Evolutionary conservation across 1,139 yeast genomes (phyloP).

Genomic region (Lodderomyces margitis): DNA sequence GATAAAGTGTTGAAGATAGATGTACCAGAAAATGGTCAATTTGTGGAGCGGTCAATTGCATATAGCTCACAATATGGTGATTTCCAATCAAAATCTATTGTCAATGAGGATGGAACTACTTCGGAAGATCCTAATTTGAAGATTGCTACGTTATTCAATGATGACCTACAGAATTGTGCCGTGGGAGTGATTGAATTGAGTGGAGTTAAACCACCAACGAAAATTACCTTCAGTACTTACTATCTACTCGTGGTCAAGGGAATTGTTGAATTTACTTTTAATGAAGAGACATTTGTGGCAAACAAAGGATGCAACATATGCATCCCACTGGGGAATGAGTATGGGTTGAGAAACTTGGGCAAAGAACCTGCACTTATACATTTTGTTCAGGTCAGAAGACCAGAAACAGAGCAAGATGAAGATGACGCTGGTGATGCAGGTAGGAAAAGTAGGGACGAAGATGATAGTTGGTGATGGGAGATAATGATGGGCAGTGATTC

Average conservation of each 20-base stretch:
- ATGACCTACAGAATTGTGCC: conserved; percentile 65
- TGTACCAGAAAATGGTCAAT: conserved; percentile 47
- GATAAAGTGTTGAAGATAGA: conserved; percentile 47
- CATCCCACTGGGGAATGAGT: conserved; percentile 74
- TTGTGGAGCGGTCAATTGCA: conserved; percentile 4
- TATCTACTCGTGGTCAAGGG: conserved; percentile 78
- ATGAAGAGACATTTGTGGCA: conserved; percentile 58
- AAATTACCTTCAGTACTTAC: conserved; percentile 66
- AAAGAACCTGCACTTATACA: conserved; percentile 59
- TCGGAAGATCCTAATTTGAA: conserved; percentile 41
- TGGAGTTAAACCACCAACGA: conserved; percentile 60
- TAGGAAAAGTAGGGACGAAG: conserved; percentile 1
- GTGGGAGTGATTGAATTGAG: conserved; percentile 76
- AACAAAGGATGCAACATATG: conserved; percentile 77
- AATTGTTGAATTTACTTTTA: conserved; percentile 62
- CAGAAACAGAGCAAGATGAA: conserved; percentile 13
- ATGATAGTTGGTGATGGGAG: too few relatives aligned
- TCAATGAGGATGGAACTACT: conserved; percentile 3
- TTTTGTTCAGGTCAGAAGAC: conserved; percentile 64
- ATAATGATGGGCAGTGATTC: conserved; percentile 6
- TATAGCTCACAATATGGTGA: conserved; percentile 1
- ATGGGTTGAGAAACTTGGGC: conserved; percentile 62
- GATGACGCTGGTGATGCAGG: conserved; percentile 5
- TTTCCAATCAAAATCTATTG: not conserved
- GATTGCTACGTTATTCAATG: conserved; percentile 66